phyloP scores from a whole-genome alignment of 176 grass and related monocot species.

The Chrysopogon serrulatus region DNA sequence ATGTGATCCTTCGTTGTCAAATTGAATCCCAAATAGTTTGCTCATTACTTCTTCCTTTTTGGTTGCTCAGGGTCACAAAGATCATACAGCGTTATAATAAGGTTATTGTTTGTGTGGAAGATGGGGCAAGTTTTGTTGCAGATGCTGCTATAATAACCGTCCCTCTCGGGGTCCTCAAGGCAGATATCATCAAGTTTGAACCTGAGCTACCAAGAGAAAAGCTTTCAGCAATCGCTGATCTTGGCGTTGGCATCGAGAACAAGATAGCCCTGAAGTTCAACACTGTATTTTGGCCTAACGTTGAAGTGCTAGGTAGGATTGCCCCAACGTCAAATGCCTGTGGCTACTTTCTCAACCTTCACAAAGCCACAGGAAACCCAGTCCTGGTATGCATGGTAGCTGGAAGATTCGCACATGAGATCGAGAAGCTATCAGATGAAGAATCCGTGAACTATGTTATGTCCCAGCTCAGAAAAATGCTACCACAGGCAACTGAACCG shows the following conservation, averaged over 20 bases:
- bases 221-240: constrained; percentile 76
- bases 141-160: constrained; percentile 94
- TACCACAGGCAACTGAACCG: constrained; percentile 74
- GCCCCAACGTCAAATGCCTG: constrained; percentile 73
- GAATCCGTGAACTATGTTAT: constrained; percentile 79
- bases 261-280: constrained; percentile 85
- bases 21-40: neutral
- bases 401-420: constrained; percentile 77
- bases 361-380: constrained; percentile 88
- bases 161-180: constrained; percentile 91
- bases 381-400: constrained; percentile 98
- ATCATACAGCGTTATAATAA: constrained; percentile 77
- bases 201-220: constrained; percentile 86
- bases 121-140: constrained; percentile 71
- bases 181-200: constrained; percentile 90
- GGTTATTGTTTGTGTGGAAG: constrained; percentile 68
- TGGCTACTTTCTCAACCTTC: constrained; percentile 96
- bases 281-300: constrained; percentile 89
- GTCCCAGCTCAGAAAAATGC: constrained; percentile 77
- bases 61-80: constrained; percentile 68
- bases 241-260: constrained; percentile 88
- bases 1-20: neutral
- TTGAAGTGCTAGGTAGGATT: constrained; percentile 81
- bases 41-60: neutral
- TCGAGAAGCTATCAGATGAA: constrained; percentile 86